A percentile compares a stretch with the other conserved stretches of the same genome.
phyloP scores from a whole-genome alignment of 805 yeast species.

The Pichia ethanolica region DNA sequence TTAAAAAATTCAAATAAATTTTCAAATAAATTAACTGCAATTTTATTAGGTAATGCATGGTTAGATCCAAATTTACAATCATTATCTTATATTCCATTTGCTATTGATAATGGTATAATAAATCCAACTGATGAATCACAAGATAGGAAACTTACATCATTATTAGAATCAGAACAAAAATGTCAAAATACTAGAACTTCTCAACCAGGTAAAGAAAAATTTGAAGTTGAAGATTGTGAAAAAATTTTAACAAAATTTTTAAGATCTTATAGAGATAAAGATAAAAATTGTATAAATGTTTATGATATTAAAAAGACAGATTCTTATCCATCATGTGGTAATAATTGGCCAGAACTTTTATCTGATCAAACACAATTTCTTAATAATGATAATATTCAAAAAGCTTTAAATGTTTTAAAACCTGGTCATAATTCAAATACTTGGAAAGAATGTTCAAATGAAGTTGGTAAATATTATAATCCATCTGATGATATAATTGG shows the following conservation, averaged over 20 bases:
- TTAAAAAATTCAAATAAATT: constrained; percentile 39
- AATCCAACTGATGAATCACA: constrained; percentile 15
- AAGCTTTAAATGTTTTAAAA: constrained; percentile 38
- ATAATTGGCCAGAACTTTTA: constrained; percentile 81
- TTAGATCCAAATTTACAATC: constrained; percentile 83
- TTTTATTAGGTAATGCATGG: constrained; percentile 92
- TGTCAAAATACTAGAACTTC: constrained; percentile 50
- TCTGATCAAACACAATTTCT: constrained; percentile 44
- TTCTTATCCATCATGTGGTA: constrained; percentile 79
- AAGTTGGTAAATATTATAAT: constrained; percentile 45
- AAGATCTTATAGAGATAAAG: constrained; percentile 9
- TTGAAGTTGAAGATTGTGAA: constrained; percentile 31
- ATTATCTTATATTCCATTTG: constrained; percentile 68
- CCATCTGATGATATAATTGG: constrained; percentile 43
- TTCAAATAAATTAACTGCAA: constrained; percentile 45
- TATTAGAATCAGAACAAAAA: constrained; percentile 44
- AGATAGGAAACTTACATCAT: constrained; percentile 32
- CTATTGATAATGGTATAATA: constrained; percentile 52
- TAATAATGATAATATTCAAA: constrained; percentile 36
- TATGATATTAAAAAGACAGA: constrained; percentile 72
- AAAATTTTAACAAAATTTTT: constrained; percentile 35
- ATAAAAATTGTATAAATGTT: constrained; percentile 62
- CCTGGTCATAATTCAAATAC: constrained; percentile 20
- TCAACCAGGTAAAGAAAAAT: constrained; percentile 12
- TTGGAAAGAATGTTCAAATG: constrained; percentile 77